Base-by-base conservation (phyloP, 345 rosid species). In the Syzygium jambos region DNA sequence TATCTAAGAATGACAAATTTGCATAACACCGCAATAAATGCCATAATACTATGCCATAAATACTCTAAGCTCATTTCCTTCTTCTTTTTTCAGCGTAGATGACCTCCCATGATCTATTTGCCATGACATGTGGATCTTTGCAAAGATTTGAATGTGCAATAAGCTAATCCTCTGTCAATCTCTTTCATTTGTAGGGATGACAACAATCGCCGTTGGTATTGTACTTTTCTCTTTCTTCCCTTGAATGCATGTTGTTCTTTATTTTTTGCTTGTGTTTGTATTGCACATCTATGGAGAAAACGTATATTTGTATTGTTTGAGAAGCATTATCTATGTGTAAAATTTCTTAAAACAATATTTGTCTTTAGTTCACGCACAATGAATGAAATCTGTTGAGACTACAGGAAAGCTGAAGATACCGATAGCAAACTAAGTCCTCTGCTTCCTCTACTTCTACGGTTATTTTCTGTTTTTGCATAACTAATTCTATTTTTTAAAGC, bases 301-400 rank as follows among this genome's bases (percentile, higher is more conserved):
- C 27, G 65, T 5, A 30, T 27, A 5, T 6, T 59, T 5, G 65
- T 0, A 43, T 43, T 43, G 46, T 43, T 43, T 43, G 46, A 43
- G 46, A 43, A 43, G 29, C 30, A 11, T 5, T 27, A 59, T 2
- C 11, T 25, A 14, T 10, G 7, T 27, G 25, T 25, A 29, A 25
- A 11, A 1, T 27, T 29, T 59, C 25, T 59, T 11, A 2, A 3
- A 2, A 59, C 0, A 0, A 27, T n/a, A 3, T 59, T 59, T 5
- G 1, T 27, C 2, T 59, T 59, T 59, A 25, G 25, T 56, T 56
- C 10, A 56, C 0, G 5, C 12, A 9, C 0, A 56, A 9, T 9
- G 13, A 3, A 56, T 56, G 61, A 23, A 23, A 65, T 7, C n/a
- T n/a, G n/a, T n/a, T n/a, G n/a, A n/a, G n/a, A n/a, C n/a, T n/a